Conservation (phyloP, 225 moss, liverwort and hornwort genomes). For the Sphagnum contortum region DNA sequence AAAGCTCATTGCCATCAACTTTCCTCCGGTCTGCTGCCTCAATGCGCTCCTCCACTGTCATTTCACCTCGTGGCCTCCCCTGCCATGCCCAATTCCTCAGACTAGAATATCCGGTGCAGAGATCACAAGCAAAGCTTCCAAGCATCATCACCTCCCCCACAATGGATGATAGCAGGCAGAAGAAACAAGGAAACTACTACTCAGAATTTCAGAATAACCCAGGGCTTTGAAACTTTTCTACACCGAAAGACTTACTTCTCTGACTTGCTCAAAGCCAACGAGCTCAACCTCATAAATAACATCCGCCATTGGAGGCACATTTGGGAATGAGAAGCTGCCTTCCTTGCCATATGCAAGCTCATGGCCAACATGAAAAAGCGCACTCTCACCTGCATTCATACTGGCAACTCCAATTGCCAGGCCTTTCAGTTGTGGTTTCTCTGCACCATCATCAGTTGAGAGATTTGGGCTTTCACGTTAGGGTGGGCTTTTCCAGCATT, state of each 20-base stretch:
- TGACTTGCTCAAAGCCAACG: slow-evolving; percentile 77
- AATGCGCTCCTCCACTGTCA: slow-evolving; percentile 98
- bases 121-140: no score
- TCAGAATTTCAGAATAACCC: no score
- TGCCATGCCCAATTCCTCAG: slow-evolving; percentile 6
- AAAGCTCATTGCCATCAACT: slow-evolving; percentile 90
- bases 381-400: slow-evolving; percentile 82
- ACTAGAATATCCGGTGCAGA: no score
- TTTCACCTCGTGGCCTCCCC: slow-evolving; percentile 81
- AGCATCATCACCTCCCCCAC: no score
- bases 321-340: slow-evolving; percentile 96
- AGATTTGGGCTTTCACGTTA: no score
- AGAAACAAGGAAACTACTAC: no score
- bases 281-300: slow-evolving; percentile 82
- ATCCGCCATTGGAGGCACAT: slow-evolving; percentile 79
- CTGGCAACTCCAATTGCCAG: slow-evolving; percentile 69
- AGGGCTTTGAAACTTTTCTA: no score
- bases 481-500: no score
- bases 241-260: slow-evolving; percentile 43
- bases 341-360: slow-evolving; percentile 86
- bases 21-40: slow-evolving; percentile 90
- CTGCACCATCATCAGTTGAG: slow-evolving; percentile 15
- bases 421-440: slow-evolving; percentile 68
- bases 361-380: slow-evolving; percentile 60
- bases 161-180: no score